phyloP scores from a whole-genome alignment of 2,329 filamentous ascomycete species.

The Aspergillus sp. region DNA sequence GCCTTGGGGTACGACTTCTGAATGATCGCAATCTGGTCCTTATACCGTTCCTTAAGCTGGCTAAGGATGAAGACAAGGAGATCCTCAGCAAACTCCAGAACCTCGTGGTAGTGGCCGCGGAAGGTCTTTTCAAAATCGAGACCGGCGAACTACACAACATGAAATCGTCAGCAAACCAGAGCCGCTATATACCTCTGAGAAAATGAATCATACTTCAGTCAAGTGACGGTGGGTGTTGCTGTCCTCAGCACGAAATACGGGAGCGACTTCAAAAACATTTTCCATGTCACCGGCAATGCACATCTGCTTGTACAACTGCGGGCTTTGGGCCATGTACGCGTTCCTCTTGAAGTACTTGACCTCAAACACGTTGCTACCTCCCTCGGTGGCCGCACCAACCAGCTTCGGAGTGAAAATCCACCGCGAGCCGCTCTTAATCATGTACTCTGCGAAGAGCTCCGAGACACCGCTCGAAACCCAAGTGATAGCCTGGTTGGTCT shows the following conservation, averaged over 20 bases:
- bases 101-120: conserved; percentile 44
- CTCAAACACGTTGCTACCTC: conserved; percentile 84
- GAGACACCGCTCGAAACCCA: conserved; percentile 57
- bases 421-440: conserved; percentile 65
- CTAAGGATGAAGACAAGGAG: conserved; percentile 43
- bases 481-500: conserved; percentile 85
- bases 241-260: conserved; percentile 60
- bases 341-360: conserved; percentile 81
- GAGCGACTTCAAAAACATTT: conserved; percentile 57
- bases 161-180: too few species aligned
- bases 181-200: too few species aligned
- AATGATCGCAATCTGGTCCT: conserved; percentile 38
- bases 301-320: conserved; percentile 62
- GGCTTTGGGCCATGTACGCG: conserved; percentile 60
- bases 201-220: conserved; percentile 44
- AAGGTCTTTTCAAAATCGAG: conserved; percentile 48
- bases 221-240: conserved; percentile 59
- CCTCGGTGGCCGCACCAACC: conserved; percentile 83
- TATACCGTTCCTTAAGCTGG: conserved; percentile 38
- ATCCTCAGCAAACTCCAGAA: conserved; percentile 42
- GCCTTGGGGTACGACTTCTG: conserved; percentile 44
- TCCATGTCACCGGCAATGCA: conserved; percentile 57
- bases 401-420: conserved; percentile 85
- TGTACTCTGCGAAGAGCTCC: conserved; percentile 68
- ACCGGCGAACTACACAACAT: conserved; percentile 36